These are phyloP conservation scores for Chamaecrista fasciculata DNA, from an alignment of 306 rosid species.

Conservation along the genomic window DNA sequence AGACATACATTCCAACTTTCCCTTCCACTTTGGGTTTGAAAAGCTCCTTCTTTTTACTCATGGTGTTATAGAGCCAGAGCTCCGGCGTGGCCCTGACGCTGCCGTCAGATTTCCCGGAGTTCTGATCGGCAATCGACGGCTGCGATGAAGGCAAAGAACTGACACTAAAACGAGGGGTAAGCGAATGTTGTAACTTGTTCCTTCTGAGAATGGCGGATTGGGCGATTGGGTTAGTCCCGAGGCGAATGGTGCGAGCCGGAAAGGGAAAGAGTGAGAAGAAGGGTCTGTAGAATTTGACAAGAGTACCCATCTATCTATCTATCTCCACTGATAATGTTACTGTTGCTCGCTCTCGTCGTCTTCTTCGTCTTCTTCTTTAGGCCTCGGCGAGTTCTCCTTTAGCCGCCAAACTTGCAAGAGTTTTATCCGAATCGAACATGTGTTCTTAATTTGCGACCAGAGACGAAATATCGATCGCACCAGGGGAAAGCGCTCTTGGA, in stretches of 20 bases:
- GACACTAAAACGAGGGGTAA: slow-evolving; percentile 36
- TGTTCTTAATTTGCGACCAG: background rate
- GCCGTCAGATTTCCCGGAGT: slow-evolving; percentile 20
- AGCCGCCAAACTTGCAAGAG: background rate
- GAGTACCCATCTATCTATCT: slow-evolving; percentile 63
- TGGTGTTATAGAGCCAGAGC: slow-evolving; percentile 81
- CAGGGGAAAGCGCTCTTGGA: no score
- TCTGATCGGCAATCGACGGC: slow-evolving; percentile 32
- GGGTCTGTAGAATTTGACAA: slow-evolving; percentile 64
- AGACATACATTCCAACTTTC: slow-evolving; percentile 90
- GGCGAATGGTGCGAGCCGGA: slow-evolving; percentile 36
- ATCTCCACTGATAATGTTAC: no score
- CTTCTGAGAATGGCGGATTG: slow-evolving; percentile 30
- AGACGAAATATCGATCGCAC: background rate
- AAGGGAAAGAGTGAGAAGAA: slow-evolving; percentile 33
- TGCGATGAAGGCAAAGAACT: slow-evolving; percentile 41
- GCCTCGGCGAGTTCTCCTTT: background rate
- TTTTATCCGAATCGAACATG: background rate
- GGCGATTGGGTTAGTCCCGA: slow-evolving; percentile 16
- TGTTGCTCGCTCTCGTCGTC: background rate
- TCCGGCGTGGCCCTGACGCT: slow-evolving; percentile 33
- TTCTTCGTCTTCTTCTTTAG: slow-evolving; percentile 6
- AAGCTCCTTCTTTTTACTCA: slow-evolving; percentile 63
- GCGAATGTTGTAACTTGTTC: background rate
- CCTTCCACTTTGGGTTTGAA: slow-evolving; percentile 73